Evolutionary conservation across 202 grass and related monocot species (phyloP).

Genomic region (Zizania palustris): DNA sequence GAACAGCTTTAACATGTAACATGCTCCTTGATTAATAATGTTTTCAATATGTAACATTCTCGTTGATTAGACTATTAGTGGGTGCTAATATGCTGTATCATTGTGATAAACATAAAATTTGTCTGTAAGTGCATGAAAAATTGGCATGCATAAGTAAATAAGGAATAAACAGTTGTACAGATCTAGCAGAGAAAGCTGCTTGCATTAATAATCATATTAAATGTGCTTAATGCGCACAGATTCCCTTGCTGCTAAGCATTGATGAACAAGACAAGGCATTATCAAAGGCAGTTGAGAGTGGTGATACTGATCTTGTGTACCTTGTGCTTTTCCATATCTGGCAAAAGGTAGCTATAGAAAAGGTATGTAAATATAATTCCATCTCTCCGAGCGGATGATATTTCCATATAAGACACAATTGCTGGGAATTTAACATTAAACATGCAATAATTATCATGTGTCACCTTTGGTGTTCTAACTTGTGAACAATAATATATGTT

Average conservation of each 20-base stretch:
- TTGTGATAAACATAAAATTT: no score
- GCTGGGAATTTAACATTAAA: slow-evolving; percentile 18
- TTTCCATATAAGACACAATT: slow-evolving; percentile 16
- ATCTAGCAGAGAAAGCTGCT: not conserved
- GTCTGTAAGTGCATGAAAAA: not conserved
- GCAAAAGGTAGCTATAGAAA: slow-evolving; percentile 82
- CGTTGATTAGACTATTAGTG: no score
- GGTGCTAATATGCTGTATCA: no score
- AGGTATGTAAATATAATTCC: slow-evolving; percentile 43
- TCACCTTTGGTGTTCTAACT: slow-evolving; percentile 31
- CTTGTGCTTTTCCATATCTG: slow-evolving; percentile 97
- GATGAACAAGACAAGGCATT: slow-evolving; percentile 92
- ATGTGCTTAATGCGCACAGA: slow-evolving; percentile 55
- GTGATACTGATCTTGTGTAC: slow-evolving; percentile 97
- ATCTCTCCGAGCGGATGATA: slow-evolving; percentile 9
- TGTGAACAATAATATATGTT: not conserved
- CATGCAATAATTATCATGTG: slow-evolving; percentile 15
- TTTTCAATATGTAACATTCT: not conserved
- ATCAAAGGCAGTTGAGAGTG: slow-evolving; percentile 87
- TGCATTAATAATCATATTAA: slow-evolving; percentile 36
- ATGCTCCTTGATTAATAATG: slow-evolving; percentile 25
- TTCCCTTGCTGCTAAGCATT: slow-evolving; percentile 93
- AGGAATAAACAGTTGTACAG: not conserved
- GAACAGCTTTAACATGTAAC: slow-evolving; percentile 7
- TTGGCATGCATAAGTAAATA: not conserved